A percentile compares a stretch with the other conserved stretches of the same genome.
Evolutionary conservation across 169 alveolate genomes (phyloP).

Genomic region (Blepharisma undulans): DNA sequence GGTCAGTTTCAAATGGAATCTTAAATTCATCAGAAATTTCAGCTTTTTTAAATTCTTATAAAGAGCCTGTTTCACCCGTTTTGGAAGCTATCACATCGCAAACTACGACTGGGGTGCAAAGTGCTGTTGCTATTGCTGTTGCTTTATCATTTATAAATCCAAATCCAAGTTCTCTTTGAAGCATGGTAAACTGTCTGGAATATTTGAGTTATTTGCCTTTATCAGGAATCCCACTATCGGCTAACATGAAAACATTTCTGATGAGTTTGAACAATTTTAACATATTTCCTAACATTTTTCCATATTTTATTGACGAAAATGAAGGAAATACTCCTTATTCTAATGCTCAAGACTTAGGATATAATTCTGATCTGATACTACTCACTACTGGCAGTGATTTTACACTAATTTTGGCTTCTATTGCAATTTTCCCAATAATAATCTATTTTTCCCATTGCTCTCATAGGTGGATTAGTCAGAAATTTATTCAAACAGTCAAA

Average conservation of each 20-base stretch:
- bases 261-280: background rate
- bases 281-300: background rate
- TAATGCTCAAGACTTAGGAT: background rate
- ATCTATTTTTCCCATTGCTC: background rate
- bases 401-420: background rate
- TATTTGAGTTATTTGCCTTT: conserved; percentile 3
- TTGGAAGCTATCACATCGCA: background rate
- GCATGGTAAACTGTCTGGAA: background rate
- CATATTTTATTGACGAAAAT: background rate
- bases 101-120: background rate
- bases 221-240: background rate
- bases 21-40: background rate
- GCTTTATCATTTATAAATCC: background rate
- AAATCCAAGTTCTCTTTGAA: background rate
- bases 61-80: background rate
- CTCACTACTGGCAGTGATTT: background rate
- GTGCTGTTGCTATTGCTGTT: background rate
- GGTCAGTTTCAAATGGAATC: background rate
- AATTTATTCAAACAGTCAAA: background rate
- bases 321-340: background rate
- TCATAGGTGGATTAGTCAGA: background rate
- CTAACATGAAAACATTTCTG: background rate
- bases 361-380: background rate
- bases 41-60: background rate
- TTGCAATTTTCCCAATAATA: background rate